Conservation (phyloP, 805 yeast genomes). For the Candida wancherniae region DNA sequence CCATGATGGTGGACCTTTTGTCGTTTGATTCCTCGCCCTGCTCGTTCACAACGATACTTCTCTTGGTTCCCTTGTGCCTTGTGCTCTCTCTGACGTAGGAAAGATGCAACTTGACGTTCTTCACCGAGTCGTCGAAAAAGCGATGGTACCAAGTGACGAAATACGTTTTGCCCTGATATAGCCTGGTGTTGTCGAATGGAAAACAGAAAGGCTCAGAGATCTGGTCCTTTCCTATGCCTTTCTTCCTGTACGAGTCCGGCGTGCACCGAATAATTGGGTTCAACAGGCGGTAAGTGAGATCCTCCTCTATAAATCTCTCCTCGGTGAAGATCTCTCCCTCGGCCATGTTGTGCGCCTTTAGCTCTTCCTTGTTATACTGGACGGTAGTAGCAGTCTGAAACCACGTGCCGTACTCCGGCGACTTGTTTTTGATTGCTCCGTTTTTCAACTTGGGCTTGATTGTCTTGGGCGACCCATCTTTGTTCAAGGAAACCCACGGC, state of each 20-base stretch:
- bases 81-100: conserved; percentile 57
- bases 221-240: conserved; percentile 54
- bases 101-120: conserved; percentile 62
- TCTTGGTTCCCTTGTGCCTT: conserved; percentile 53
- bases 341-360: conserved; percentile 70
- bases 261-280: conserved; percentile 84
- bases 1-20: conserved; percentile 32
- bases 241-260: conserved; percentile 65
- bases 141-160: conserved; percentile 79
- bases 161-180: conserved; percentile 59
- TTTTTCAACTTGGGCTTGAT: conserved; percentile 70
- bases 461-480: conserved; percentile 76
- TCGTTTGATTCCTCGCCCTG: conserved; percentile 1
- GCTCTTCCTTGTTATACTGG: conserved; percentile 52
- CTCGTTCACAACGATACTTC: conserved; percentile 24
- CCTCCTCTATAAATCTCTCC: conserved; percentile 56
- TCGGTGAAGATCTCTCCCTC: conserved; percentile 57
- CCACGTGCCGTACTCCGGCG: conserved; percentile 72
- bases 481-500: conserved; percentile 77
- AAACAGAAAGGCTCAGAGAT: conserved; percentile 80
- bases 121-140: conserved; percentile 51
- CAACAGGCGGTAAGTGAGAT: conserved; percentile 62
- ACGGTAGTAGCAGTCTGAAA: conserved; percentile 66
- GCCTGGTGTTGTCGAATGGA: conserved; percentile 57
- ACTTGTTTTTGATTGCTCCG: conserved; percentile 60